Base-by-base conservation (phyloP, 1,139 yeast species). In the Taphrina communis region DNA sequence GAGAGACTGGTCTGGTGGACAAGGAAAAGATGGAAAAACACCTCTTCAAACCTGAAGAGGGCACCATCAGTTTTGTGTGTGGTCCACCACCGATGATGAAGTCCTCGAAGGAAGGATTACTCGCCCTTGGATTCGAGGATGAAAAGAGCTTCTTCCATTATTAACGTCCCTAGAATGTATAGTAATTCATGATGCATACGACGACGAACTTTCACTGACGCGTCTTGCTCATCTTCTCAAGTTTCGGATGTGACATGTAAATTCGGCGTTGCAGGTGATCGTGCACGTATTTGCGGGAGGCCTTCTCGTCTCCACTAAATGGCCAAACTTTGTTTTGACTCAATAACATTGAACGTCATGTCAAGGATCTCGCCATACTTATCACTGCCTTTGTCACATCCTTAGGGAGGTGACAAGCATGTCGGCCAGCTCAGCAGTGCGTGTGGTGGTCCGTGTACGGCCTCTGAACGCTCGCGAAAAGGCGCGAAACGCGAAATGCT, bases 381-480 rank as follows among this genome's bases (percentile, higher is more conserved):
- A 14, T 14, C 42, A 39, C 14, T 39, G 11, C 42, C 42, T 14
- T 9, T 17, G 17, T 14, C 11, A 6, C 42, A 39, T 39, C 42
- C 4, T 39, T 14, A 14, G 42, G 6, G 42, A 39, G 42, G 2
- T 2, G 42, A 39, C 19, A 12, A 17, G n/a, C n/a, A 44, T 44
- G 48, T 44, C 48, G 8, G 48, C 53, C 36, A 50, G 53, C 36
- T 36, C 65, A 12, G 68, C 70, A 66, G 71, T 80, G 53, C 78
- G 78, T 61, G 82, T 80, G 1, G 78, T 78, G 5, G 81, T 80
- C 0, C 70, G 82, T 52, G 79, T 77, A 6, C 73, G 82, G 25
- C 82, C 82, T 6, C 72, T 79, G 60, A 71, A 78, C 6, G 74
- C 73, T 12, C 72, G 80, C 44, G 80, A 77, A 65, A 60, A 51